Evolutionary conservation across 2,329 filamentous ascomycete species (phyloP).

Genomic region (Sclerotinia trifoliorum): DNA sequence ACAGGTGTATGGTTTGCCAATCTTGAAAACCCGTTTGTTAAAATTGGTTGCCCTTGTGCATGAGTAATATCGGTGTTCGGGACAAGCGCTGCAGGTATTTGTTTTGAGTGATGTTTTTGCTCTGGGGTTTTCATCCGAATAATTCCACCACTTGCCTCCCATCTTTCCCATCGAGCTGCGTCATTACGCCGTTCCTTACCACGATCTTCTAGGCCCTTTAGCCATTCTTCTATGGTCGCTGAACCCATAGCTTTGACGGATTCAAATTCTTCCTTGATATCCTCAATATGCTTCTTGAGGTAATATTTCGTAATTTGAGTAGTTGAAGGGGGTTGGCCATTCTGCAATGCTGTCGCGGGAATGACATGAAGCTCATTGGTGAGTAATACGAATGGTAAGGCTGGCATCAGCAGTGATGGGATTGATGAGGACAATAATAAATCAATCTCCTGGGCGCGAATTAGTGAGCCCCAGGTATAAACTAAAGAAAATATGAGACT

Average conservation of each 20-base stretch:
- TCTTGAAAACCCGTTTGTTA: conserved; percentile 3
- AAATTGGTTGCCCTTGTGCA: conserved; percentile 10
- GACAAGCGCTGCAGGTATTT: not conserved
- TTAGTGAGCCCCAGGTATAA: conserved; percentile 30
- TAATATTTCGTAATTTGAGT: conserved; percentile 64
- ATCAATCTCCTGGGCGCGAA: conserved; percentile 62
- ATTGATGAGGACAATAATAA: conserved; percentile 61
- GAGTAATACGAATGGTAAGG: conserved; percentile 67
- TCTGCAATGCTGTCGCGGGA: conserved; percentile 54
- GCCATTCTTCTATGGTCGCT: conserved; percentile 72
- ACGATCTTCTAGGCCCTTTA: conserved; percentile 67
- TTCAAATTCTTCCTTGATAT: conserved; percentile 61
- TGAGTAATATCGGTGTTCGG: conserved; percentile 1
- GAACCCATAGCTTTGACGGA: conserved; percentile 64
- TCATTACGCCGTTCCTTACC: conserved; percentile 61
- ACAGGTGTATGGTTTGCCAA: conserved; percentile 9
- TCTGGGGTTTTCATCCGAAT: conserved; percentile 30
- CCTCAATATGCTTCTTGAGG: conserved; percentile 59
- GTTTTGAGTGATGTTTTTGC: conserved; percentile 23
- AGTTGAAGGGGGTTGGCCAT: conserved; percentile 47
- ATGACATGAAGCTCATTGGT: conserved; percentile 62
- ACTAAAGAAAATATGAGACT: conserved; percentile 32
- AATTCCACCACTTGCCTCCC: conserved; percentile 48
- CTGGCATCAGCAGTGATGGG: conserved; percentile 61
- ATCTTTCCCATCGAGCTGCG: conserved; percentile 72